A percentile compares a stretch with the other conserved stretches of the same genome.
These are phyloP conservation scores for Rhipidocladum racemiflorum DNA, from an alignment of 176 grass and related monocot species.

Conservation along the genomic window DNA sequence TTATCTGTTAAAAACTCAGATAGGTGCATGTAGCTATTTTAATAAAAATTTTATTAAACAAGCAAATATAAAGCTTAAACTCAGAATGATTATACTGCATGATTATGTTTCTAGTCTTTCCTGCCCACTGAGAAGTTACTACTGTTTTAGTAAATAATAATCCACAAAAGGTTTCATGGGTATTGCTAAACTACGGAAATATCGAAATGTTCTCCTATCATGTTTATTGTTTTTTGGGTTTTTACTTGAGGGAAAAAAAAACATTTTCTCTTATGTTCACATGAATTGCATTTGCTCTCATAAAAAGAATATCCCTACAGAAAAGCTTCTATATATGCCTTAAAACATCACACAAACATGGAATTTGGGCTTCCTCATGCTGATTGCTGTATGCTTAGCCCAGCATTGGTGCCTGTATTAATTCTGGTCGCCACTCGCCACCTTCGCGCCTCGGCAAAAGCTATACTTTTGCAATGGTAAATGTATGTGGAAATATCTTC, in stretches of 20 bases:
- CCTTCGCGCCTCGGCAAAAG: background rate
- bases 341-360: background rate
- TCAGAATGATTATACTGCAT: background rate
- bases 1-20: background rate
- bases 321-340: background rate
- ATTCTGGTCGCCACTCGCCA: background rate
- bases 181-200: background rate
- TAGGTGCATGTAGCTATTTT: background rate
- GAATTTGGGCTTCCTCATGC: background rate
- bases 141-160: background rate
- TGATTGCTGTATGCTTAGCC: background rate
- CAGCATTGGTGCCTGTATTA: background rate
- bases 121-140: background rate
- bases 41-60: background rate
- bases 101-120: background rate
- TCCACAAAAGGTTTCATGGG: background rate
- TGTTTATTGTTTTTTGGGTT: background rate
- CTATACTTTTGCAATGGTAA: background rate
- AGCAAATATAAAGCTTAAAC: background rate
- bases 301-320: background rate
- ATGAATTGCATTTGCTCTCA: background rate
- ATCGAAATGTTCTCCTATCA: background rate
- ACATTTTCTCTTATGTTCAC: background rate
- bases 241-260: background rate
- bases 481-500: background rate